Evolutionary conservation across 2,329 filamentous ascomycete species (phyloP).

Genomic region (Albifimbria verrucaria): DNA sequence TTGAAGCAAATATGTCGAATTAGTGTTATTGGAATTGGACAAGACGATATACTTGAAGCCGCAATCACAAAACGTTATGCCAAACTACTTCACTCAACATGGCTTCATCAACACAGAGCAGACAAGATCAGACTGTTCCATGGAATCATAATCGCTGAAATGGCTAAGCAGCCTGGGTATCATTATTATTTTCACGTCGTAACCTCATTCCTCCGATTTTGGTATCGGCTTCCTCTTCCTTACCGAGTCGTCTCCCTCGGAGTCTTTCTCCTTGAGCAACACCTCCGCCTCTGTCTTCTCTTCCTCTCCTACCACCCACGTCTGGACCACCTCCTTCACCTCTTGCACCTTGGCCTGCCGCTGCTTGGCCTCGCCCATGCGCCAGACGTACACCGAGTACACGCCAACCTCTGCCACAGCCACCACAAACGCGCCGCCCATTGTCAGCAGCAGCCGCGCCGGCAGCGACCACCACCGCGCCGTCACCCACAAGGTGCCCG

Average conservation of each 20-base stretch:
- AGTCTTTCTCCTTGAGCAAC: slow-evolving; percentile 19
- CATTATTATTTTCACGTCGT: not conserved
- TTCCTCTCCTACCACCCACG: slow-evolving; percentile 56
- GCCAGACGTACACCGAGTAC: slow-evolving; percentile 71
- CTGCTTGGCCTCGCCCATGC: slow-evolving; percentile 64
- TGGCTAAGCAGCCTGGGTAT: not conserved
- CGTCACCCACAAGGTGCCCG: slow-evolving; percentile 73
- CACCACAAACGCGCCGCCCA: slow-evolving; percentile 67
- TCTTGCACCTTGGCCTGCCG: slow-evolving; percentile 60
- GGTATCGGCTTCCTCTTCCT: slow-evolving; percentile 22
- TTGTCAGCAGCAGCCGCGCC: slow-evolving; percentile 64
- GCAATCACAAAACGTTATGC: too few species aligned
- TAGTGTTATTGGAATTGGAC: too few species aligned
- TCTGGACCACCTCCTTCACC: slow-evolving; percentile 66
- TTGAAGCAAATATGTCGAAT: too few species aligned
- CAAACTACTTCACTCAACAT: too few species aligned
- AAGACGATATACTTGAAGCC: too few species aligned
- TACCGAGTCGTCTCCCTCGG: slow-evolving; percentile 12
- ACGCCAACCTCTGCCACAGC: slow-evolving; percentile 75
- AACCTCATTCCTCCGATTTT: slow-evolving; percentile 7
- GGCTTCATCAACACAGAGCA: too few species aligned
- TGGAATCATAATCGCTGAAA: too few species aligned
- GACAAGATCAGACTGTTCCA: too few species aligned
- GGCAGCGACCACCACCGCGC: slow-evolving; percentile 74
- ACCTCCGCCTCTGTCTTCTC: slow-evolving; percentile 20